Evolutionary conservation across 148 eudicot species (phyloP), one percentile per base, ranked within the genome.

Genomic region (Gaultheria prostrata): DNA sequence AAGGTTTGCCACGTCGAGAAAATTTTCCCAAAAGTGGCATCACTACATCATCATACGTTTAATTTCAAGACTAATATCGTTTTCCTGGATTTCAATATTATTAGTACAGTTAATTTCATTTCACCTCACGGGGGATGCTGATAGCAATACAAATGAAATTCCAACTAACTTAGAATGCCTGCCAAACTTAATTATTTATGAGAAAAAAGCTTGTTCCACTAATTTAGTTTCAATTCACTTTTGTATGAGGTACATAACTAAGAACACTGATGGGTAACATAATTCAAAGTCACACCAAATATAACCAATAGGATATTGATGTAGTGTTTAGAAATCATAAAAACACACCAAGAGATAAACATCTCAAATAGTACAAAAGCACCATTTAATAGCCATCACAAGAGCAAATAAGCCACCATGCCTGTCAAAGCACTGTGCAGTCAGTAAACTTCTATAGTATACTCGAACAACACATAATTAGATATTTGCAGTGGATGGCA

Each of bases 401-500:
- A 17, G 26, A 7, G 28, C 73, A 67, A 67, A 39, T 39, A 39
- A 39, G 43, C 6, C 43, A 4, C 43, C 43, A 39, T 49, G 53
- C 13, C 53, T 49, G 9, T 49, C 53, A 49, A 49, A 49, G 53
- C 53, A 9, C 53, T 49, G 26, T 48, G 57, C 33, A 81, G 45
- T 43, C 46, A 24, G 10, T 56, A 8, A 76, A 49, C 43, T 77
- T 32, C 65, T 11, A 4, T 35, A 13, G 39, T 15, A 45, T 13
- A 20, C 61, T 61, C 30, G 46, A 61, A 50, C 33, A 6, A 51
- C 17, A 0, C 12, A 35, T 50, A 10, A 51, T 59, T 24, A 33
- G 48, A 70, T 77, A 76, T 17, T 43, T 30, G 39, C 59, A 69
- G 24, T 46, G 51, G 86, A 80, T 28, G 50, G 54, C 15, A 82